phyloP scores from a whole-genome alignment of 129 eudicot species.

The Arctium minus region DNA sequence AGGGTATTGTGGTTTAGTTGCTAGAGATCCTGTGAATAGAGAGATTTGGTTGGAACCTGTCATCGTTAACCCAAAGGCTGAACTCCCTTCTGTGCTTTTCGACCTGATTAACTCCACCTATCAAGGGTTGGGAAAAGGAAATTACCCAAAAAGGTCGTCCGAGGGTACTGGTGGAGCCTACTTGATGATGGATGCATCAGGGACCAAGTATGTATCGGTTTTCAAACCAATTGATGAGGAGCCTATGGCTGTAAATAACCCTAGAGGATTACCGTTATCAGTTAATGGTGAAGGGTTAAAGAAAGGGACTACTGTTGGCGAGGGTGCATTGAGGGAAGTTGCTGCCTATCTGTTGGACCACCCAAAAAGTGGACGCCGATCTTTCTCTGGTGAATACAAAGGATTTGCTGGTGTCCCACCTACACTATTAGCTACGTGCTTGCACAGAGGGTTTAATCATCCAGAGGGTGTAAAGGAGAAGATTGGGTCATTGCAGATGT shows the following conservation, averaged over 20 bases:
- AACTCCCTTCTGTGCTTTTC: constrained; percentile 37
- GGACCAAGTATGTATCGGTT: constrained; percentile 57
- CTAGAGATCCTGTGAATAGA: constrained; percentile 25
- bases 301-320: constrained; percentile 73
- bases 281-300: constrained; percentile 76
- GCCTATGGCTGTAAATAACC: constrained; percentile 76
- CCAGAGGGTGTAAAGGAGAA: constrained; percentile 42
- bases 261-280: constrained; percentile 62
- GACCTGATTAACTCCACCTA: constrained; percentile 42
- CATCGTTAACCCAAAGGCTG: constrained; percentile 50
- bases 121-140: constrained; percentile 47
- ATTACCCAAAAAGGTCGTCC: constrained; percentile 48
- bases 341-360: constrained; percentile 78
- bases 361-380: constrained; percentile 56
- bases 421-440: constrained; percentile 45
- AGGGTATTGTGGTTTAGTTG: constrained; percentile 1
- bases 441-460: constrained; percentile 68
- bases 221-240: constrained; percentile 85
- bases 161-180: constrained; percentile 87
- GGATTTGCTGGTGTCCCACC: constrained; percentile 81
- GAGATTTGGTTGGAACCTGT: constrained; percentile 58
- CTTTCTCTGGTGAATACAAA: constrained; percentile 33
- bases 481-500: constrained; percentile 73
- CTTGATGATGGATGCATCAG: constrained; percentile 58
- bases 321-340: constrained; percentile 69